Evolutionary conservation across 345 rosid genomes (phyloP).

Genomic region (Aquilaria yunnanensis): DNA sequence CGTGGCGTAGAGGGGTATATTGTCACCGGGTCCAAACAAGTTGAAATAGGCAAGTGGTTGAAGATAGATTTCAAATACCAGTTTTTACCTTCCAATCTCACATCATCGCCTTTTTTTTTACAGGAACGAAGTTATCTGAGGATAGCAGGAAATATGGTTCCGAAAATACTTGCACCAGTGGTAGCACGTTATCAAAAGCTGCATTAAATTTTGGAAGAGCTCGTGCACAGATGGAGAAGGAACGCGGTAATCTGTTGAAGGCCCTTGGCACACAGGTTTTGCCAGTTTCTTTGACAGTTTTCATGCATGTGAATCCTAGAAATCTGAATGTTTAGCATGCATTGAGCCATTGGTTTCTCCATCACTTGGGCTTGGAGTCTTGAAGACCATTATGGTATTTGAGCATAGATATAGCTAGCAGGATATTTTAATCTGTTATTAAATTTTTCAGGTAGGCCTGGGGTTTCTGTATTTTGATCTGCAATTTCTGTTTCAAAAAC

Average conservation of each 20-base stretch:
- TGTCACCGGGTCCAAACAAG: constrained; percentile 81
- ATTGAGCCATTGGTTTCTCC: no score
- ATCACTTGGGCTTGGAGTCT: no score
- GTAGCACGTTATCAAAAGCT: constrained; percentile 71
- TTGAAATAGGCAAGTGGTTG: constrained; percentile 66
- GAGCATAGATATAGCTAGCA: no score
- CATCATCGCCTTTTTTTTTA: constrained; percentile 11
- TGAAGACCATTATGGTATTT: no score
- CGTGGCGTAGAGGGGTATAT: constrained; percentile 93
- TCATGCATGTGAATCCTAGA: neutral
- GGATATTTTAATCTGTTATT: no score
- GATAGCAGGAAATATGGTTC: constrained; percentile 86
- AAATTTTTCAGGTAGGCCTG: no score
- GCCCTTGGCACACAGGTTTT: constrained; percentile 91
- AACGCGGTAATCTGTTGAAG: constrained; percentile 72
- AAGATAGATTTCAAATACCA: constrained; percentile 4
- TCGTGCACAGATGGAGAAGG: constrained; percentile 85
- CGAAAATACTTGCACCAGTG: constrained; percentile 85
- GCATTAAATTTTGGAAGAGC: constrained; percentile 58
- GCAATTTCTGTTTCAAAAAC: no score
- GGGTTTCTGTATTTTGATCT: no score
- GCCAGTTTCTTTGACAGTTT: neutral
- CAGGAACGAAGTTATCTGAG: constrained; percentile 82
- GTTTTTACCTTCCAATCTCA: constrained; percentile 3
- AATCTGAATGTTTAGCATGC: neutral